phyloP scores from a whole-genome alignment of 257 asterid species.

The Fraxinus quadrangulata region DNA sequence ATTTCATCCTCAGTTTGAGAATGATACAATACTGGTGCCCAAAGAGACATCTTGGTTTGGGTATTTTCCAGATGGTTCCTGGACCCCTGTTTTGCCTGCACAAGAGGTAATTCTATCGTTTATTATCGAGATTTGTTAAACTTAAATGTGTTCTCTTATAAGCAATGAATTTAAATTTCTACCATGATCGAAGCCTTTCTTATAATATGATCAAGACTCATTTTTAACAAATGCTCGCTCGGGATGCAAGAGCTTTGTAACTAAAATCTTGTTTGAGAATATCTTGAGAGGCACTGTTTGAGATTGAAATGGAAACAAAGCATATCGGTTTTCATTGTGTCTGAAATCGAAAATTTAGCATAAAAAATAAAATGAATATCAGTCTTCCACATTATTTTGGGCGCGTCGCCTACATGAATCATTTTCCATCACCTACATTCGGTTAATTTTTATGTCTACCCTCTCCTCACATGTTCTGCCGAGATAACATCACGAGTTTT shows the following conservation, averaged over 20 bases:
- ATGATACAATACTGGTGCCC: constrained; percentile 70
- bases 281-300: neutral
- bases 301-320: neutral
- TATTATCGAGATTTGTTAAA: neutral
- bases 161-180: neutral
- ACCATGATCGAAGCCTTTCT: neutral
- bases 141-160: neutral
- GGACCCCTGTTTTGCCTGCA: constrained; percentile 64
- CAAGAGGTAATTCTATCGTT: constrained; percentile 53
- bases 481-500: neutral
- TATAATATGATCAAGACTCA: neutral
- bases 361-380: too few species aligned
- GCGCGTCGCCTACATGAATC: neutral
- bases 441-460: neutral
- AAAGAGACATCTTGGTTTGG: constrained; percentile 91
- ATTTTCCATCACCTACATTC: neutral
- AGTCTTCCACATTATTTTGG: neutral
- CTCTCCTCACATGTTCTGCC: neutral
- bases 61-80: constrained; percentile 75
- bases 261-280: neutral
- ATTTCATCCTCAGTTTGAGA: constrained; percentile 55
- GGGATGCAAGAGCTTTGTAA: neutral
- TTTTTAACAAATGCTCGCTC: neutral
- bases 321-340: neutral
- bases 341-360: neutral